These are phyloP conservation scores for Cladosporium halotolerans DNA, from an alignment of 2,329 filamentous ascomycete species.

Conservation along the genomic window DNA sequence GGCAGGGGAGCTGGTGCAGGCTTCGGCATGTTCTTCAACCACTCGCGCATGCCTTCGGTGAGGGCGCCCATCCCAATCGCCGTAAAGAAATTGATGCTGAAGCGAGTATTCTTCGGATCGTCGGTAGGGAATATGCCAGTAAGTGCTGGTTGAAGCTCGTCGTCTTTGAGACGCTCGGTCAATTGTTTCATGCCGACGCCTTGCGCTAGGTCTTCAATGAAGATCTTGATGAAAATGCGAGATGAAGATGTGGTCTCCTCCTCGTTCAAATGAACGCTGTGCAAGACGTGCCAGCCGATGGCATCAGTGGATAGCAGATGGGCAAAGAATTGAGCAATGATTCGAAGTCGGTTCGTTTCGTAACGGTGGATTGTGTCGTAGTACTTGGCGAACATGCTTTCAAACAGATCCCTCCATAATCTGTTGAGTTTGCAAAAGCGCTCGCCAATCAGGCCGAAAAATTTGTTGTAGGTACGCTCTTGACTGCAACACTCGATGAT, in stretches of 20 bases:
- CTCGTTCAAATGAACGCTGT: constrained; percentile 82
- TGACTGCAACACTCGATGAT: constrained; percentile 95
- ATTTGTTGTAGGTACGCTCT: constrained; percentile 95
- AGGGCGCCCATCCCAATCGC: constrained; percentile 92
- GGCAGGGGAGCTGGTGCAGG: constrained; percentile 66
- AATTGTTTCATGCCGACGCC: constrained; percentile 78
- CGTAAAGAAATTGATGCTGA: constrained; percentile 99
- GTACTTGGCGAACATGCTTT: constrained; percentile 83
- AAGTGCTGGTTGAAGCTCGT: constrained; percentile 69
- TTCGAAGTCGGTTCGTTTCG: constrained; percentile 89
- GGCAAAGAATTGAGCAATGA: constrained; percentile 91
- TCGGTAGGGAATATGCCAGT: constrained; percentile 86
- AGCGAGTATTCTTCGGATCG: constrained; percentile 82
- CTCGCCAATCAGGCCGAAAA: constrained; percentile 90
- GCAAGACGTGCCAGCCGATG: constrained; percentile 86
- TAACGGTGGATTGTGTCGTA: constrained; percentile 97
- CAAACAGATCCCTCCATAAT: constrained; percentile 88
- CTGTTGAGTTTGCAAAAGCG: constrained; percentile 94
- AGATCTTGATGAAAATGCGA: constrained; percentile 96
- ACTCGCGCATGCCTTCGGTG: constrained; percentile 91
- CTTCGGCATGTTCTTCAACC: constrained; percentile 82
- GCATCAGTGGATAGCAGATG: constrained; percentile 83
- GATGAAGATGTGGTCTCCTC: constrained; percentile 95
- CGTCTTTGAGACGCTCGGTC: constrained; percentile 68
- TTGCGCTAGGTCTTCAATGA: constrained; percentile 88